These are phyloP conservation scores for Crithidia expoeki DNA, from an alignment of 208 protist species.

Conservation along the genomic window DNA sequence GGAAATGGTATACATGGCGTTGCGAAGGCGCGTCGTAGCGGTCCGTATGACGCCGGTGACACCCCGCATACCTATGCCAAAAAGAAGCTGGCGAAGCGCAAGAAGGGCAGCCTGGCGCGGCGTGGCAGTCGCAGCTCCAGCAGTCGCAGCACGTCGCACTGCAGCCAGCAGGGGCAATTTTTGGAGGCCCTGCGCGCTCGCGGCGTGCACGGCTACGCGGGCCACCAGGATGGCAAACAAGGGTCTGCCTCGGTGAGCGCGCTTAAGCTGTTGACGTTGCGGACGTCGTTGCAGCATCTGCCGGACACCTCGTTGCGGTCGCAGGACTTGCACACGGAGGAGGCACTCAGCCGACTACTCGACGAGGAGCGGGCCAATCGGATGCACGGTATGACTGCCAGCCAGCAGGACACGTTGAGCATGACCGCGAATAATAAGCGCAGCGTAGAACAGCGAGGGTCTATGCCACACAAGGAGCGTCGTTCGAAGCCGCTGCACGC, in stretches of 20 bases:
- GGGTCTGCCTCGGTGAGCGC: slow-evolving; percentile 12
- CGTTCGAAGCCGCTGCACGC: slow-evolving; percentile 29
- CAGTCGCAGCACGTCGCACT: slow-evolving; percentile 7
- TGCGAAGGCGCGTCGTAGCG: slow-evolving; percentile 2
- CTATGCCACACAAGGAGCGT: slow-evolving; percentile 34
- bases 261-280: slow-evolving; percentile 9
- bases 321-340: slow-evolving; percentile 1
- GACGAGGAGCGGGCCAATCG: slow-evolving; percentile 7
- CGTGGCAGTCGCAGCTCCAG: slow-evolving; percentile 7
- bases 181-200: not conserved
- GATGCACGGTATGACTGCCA: not conserved
- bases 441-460: not conserved
- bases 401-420: not conserved
- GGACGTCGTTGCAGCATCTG: not conserved
- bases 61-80: slow-evolving; percentile 6
- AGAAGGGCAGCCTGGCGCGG: slow-evolving; percentile 6
- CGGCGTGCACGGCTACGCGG: no score
- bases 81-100: slow-evolving; percentile 25
- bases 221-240: not conserved
- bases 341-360: not conserved
- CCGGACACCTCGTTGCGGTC: not conserved
- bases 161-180: slow-evolving; percentile 7
- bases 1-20: not conserved
- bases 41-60: slow-evolving; percentile 5
- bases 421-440: not conserved